Percentiles rank a stretch among this genome's conserved stretches.
Evolutionary conservation across 305 asterid species (phyloP).

Genomic region (Fraxinus sp.): DNA sequence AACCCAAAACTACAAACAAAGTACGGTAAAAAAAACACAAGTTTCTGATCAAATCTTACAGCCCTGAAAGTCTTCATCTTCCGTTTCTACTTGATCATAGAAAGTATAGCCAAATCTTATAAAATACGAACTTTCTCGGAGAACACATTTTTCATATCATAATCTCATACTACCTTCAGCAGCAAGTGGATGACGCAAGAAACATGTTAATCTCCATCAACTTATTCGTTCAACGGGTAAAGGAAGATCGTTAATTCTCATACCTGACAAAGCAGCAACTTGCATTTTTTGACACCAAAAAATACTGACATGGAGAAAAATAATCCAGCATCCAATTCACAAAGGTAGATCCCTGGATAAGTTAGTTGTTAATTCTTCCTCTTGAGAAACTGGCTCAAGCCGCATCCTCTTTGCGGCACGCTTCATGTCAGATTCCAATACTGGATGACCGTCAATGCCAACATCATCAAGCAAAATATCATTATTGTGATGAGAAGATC

Average conservation of each 20-base stretch:
- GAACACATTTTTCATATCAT: not conserved
- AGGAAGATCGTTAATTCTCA: not conserved
- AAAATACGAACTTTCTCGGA: not conserved
- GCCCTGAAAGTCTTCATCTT: not conserved
- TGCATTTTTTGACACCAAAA: not conserved
- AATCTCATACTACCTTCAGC: not conserved
- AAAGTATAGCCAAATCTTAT: not conserved
- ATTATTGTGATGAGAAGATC: not conserved
- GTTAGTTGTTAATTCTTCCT: constrained; percentile 26
- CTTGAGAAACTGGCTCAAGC: constrained; percentile 30
- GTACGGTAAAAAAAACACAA: not conserved
- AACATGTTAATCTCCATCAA: not conserved
- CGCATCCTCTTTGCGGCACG: constrained; percentile 57
- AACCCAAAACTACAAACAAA: not conserved
- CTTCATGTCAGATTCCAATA: constrained; percentile 32
- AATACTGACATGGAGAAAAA: not conserved
- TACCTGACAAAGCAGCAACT: not conserved
- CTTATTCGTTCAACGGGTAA: not conserved
- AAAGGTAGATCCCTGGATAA: constrained; percentile 29
- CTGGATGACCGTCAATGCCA: constrained; percentile 19
- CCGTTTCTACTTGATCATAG: not conserved
- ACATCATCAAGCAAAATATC: constrained; percentile 2
- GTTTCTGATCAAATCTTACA: not conserved
- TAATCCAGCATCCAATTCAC: not conserved
- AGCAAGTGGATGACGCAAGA: not conserved